phyloP scores from a whole-genome alignment of 257 asterid species.

The Solanum etuberosum region DNA sequence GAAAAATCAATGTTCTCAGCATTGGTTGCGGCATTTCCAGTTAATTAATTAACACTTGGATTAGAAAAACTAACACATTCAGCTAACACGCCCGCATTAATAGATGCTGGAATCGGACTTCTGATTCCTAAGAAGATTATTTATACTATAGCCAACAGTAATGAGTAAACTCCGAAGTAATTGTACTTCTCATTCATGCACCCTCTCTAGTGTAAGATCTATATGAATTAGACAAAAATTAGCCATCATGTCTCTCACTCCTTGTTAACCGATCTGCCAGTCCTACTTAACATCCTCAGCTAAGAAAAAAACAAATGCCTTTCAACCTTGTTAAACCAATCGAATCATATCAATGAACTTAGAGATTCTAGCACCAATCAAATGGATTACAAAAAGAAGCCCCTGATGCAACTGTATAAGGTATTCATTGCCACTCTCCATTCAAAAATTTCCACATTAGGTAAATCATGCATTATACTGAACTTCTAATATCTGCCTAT shows the following conservation, averaged over 20 bases:
- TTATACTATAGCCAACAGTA: background rate
- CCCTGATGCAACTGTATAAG: background rate
- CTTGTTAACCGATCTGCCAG: background rate
- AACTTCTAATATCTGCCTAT: background rate
- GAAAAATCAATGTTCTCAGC: background rate
- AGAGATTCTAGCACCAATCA: background rate
- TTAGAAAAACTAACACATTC: background rate
- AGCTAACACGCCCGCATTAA: background rate
- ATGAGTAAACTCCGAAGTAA: background rate
- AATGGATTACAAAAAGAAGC: background rate
- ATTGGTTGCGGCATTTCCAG: background rate
- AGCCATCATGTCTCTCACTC: background rate
- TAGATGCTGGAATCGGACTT: background rate
- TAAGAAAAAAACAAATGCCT: background rate
- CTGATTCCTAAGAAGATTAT: background rate
- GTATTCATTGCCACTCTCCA: background rate
- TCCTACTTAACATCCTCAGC: background rate
- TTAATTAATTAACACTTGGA: background rate
- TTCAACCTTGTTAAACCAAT: background rate
- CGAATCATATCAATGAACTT: background rate
- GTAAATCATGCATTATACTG: background rate
- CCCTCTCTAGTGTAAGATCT: background rate
- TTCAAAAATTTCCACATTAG: background rate
- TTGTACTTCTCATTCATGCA: background rate
- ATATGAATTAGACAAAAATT: background rate